A percentile compares a stretch with the other conserved stretches of the same genome.
These are phyloP conservation scores for Curvularia spicifera DNA, from an alignment of 2,329 filamentous ascomycete species.

Conservation along the genomic window DNA sequence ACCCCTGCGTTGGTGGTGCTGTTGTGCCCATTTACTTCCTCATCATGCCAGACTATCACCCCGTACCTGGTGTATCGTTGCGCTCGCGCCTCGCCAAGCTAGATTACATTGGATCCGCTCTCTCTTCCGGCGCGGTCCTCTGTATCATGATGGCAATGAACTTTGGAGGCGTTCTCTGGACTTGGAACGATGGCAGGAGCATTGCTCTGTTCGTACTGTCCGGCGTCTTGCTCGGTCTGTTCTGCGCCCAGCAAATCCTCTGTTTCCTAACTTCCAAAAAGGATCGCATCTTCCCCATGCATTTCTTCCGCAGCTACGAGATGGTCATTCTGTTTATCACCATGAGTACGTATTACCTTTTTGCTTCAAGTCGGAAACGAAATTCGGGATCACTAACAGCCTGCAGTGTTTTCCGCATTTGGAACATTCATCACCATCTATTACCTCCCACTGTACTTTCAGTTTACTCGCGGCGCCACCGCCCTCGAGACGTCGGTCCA, in stretches of 20 bases:
- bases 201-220: constrained; percentile 57
- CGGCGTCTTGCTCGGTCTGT: constrained; percentile 51
- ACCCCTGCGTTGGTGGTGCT: constrained; percentile 56
- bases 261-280: constrained; percentile 53
- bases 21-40: constrained; percentile 18
- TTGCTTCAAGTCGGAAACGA: neutral
- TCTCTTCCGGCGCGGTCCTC: neutral
- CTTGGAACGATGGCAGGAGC: constrained; percentile 53
- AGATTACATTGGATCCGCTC: constrained; percentile 3
- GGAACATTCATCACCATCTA: constrained; percentile 18
- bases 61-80: neutral
- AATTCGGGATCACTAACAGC: neutral
- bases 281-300: constrained; percentile 57
- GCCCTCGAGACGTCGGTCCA: constrained; percentile 29
- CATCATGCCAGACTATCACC: neutral
- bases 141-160: constrained; percentile 47
- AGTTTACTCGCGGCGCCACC: constrained; percentile 25
- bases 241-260: constrained; percentile 55
- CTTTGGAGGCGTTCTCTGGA: constrained; percentile 58
- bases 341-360: neutral
- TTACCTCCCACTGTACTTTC: constrained; percentile 36
- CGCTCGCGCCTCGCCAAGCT: constrained; percentile 29
- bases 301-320: constrained; percentile 48
- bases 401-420: neutral
- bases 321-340: constrained; percentile 1